phyloP scores from a whole-genome alignment of 1,284 basidiomycete genomes.

The Stereum hirsutum region DNA sequence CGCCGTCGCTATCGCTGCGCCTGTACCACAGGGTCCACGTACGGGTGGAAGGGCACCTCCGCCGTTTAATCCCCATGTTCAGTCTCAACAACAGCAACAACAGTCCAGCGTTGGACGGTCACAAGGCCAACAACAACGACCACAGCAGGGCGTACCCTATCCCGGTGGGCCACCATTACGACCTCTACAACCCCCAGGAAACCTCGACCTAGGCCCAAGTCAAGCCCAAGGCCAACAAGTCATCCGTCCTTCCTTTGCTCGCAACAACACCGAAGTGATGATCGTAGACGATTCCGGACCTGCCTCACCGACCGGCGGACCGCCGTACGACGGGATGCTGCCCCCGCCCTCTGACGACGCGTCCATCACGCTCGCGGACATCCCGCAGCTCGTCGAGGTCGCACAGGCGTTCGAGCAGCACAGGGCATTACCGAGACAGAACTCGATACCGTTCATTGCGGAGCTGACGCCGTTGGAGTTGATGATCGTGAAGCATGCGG shows the following conservation, averaged over 20 bases:
- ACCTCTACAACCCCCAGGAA: constrained; percentile 27
- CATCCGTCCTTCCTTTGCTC: constrained; percentile 59
- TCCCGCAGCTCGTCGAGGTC: constrained; percentile 87
- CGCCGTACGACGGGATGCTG: constrained; percentile 3
- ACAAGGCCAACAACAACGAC: constrained; percentile 27
- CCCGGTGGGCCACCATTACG: constrained; percentile 23
- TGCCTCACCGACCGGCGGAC: constrained; percentile 51
- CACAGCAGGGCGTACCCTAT: constrained; percentile 12
- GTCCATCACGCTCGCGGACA: constrained; percentile 92
- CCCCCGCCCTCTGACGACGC: constrained; percentile 45
- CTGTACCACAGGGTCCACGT: constrained; percentile 12
- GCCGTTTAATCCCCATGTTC: constrained; percentile 8
- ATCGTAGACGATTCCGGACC: constrained; percentile 81
- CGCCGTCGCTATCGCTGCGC: constrained; percentile 5
- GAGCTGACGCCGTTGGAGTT: constrained; percentile 82
- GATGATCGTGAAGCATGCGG: constrained; percentile 88
- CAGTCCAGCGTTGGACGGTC: constrained; percentile 3
- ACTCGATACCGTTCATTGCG: constrained; percentile 71
- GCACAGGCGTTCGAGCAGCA: constrained; percentile 85
- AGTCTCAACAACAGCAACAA: constrained; percentile 24
- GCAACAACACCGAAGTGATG: constrained; percentile 83
- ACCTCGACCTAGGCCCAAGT: constrained; percentile 22
- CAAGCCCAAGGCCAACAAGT: constrained; percentile 13
- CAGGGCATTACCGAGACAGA: constrained; percentile 68
- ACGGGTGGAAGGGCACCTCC: neutral